Evolutionary conservation across 345 rosid genomes (phyloP).

Genomic region (Citrus glauca): DNA sequence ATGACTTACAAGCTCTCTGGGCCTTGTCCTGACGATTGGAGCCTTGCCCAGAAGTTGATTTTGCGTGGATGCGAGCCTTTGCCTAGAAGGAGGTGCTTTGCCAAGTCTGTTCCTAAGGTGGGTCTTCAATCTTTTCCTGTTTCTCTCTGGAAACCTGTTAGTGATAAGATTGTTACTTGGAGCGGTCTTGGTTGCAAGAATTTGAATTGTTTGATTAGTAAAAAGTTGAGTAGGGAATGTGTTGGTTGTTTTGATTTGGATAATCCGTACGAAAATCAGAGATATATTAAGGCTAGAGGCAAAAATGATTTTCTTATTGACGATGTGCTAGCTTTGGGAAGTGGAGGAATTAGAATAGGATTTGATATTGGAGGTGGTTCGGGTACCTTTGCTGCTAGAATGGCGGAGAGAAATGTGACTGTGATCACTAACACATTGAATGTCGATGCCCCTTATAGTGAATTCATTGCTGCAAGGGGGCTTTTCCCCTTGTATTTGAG

Average conservation of each 20-base stretch:
- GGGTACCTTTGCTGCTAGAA: constrained; percentile 84
- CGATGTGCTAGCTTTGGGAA: constrained; percentile 68
- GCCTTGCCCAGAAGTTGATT: constrained; percentile 66
- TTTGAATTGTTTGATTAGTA: constrained; percentile 71
- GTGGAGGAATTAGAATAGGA: constrained; percentile 75
- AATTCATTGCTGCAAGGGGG: constrained; percentile 84
- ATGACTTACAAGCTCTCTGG: constrained; percentile 72
- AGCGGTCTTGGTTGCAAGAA: constrained; percentile 87
- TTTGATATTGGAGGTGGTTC: constrained; percentile 87
- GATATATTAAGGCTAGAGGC: constrained; percentile 60
- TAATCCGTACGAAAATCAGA: constrained; percentile 52
- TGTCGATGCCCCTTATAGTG: constrained; percentile 71
- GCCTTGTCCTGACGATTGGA: constrained; percentile 81
- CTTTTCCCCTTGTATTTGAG: constrained; percentile 83
- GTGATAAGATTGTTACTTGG: constrained; percentile 82
- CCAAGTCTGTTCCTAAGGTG: constrained; percentile 57
- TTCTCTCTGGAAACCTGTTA: constrained; percentile 77
- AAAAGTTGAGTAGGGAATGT: constrained; percentile 76
- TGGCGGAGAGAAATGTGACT: constrained; percentile 92
- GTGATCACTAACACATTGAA: constrained; percentile 67
- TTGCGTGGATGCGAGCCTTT: constrained; percentile 85
- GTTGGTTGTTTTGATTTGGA: constrained; percentile 70
- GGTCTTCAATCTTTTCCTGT: constrained; percentile 51
- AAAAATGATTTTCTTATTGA: constrained; percentile 82
- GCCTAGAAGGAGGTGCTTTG: constrained; percentile 83